A percentile compares a stretch with the other conserved stretches of the same genome.
Evolutionary conservation across 345 rosid species (phyloP).

Genomic region (Geranium rotundifolium): DNA sequence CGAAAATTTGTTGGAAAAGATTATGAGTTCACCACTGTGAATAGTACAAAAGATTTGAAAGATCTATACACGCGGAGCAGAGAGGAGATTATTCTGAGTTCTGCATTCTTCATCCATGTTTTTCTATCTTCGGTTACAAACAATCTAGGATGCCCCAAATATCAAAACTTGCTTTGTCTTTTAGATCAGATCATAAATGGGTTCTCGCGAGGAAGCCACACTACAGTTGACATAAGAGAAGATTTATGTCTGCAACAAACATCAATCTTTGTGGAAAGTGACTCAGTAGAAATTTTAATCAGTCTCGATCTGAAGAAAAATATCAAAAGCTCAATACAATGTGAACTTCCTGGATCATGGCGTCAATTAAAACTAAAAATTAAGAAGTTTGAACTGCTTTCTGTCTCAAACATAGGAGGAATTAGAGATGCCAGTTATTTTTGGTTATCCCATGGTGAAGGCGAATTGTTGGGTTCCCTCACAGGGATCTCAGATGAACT

Average conservation of each 20-base stretch:
- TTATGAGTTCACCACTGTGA: constrained; percentile 58
- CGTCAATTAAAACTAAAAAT: constrained; percentile 44
- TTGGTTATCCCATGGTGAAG: constrained; percentile 82
- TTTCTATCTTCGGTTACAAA: constrained; percentile 35
- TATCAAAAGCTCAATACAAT: constrained; percentile 48
- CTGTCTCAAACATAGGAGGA: constrained; percentile 70
- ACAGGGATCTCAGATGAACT: constrained; percentile 49
- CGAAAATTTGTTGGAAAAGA: constrained; percentile 37
- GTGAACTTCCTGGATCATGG: constrained; percentile 91
- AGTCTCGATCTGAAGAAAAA: constrained; percentile 43
- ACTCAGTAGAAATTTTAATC: constrained; percentile 53
- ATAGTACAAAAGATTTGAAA: constrained; percentile 43
- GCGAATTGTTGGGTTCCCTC: constrained; percentile 61
- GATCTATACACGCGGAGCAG: constrained; percentile 39
- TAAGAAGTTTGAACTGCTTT: constrained; percentile 45
- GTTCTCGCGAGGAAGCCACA: constrained; percentile 24
- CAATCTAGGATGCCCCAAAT: constrained; percentile 40
- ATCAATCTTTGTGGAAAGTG: constrained; percentile 64
- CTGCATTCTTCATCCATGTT: constrained; percentile 49
- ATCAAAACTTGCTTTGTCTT: constrained; percentile 28
- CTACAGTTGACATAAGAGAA: constrained; percentile 17
- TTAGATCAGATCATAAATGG: constrained; percentile 38
- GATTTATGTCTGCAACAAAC: constrained; percentile 34
- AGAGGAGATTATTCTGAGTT: constrained; percentile 53
- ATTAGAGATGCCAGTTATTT: constrained; percentile 45